Evolutionary conservation across 2,329 filamentous ascomycete species (phyloP).

Genomic region (Trichothecium sympodiale): DNA sequence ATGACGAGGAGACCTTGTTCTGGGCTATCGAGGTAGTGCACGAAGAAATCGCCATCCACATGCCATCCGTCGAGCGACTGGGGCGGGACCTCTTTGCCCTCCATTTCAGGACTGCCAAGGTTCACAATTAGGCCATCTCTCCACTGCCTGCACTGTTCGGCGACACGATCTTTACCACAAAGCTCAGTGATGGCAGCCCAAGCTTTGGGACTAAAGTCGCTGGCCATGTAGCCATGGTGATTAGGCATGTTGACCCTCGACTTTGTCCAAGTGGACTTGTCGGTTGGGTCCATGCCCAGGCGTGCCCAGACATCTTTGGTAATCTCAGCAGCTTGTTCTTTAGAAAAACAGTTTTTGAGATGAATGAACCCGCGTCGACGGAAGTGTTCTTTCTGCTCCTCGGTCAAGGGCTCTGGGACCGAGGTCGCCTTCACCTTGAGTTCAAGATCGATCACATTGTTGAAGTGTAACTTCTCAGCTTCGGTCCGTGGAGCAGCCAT

Average conservation of each 20-base stretch:
- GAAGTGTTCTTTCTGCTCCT: slow-evolving; percentile 29
- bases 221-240: slow-evolving; percentile 40
- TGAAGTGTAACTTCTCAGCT: too few relatives aligned
- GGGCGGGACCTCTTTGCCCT: slow-evolving; percentile 37
- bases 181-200: slow-evolving; percentile 60
- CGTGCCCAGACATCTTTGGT: slow-evolving; percentile 46
- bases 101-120: slow-evolving; percentile 44
- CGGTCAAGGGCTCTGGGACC: slow-evolving; percentile 15
- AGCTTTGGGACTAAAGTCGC: slow-evolving; percentile 49
- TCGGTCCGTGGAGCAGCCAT: too few relatives aligned
- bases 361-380: slow-evolving; percentile 25
- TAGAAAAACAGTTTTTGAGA: slow-evolving; percentile 22
- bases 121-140: slow-evolving; percentile 60
- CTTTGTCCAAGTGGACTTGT: slow-evolving; percentile 54
- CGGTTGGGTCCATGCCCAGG: slow-evolving; percentile 50
- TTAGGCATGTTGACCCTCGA: slow-evolving; percentile 54
- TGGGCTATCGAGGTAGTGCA: slow-evolving; percentile 58
- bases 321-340: slow-evolving; percentile 22
- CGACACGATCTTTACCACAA: slow-evolving; percentile 46
- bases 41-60: slow-evolving; percentile 62
- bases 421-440: background rate
- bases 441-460: too few relatives aligned
- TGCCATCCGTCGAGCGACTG: slow-evolving; percentile 50
- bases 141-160: slow-evolving; percentile 40
- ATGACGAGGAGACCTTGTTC: slow-evolving; percentile 61